Evolutionary conservation across 306 rosid genomes (phyloP).

Genomic region (Quercus alba): DNA sequence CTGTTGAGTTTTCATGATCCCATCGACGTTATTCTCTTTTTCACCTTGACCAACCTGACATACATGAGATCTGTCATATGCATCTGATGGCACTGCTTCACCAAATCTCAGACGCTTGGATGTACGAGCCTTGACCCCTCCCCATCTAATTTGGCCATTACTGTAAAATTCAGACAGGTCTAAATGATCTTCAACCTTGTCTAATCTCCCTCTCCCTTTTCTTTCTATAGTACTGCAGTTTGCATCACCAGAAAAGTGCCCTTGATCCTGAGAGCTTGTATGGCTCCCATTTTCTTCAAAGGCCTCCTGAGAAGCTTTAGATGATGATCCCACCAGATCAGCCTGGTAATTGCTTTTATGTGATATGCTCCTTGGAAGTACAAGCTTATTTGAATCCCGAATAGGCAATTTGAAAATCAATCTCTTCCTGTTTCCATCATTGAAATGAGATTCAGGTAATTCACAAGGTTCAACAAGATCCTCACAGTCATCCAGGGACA

Average conservation of each 20-base stretch:
- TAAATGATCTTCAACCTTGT: constrained; percentile 29
- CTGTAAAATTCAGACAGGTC: constrained; percentile 37
- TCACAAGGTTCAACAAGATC: constrained; percentile 37
- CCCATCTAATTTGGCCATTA: constrained; percentile 73
- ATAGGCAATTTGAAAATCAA: constrained; percentile 73
- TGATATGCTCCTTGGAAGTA: constrained; percentile 12
- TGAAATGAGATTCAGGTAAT: constrained; percentile 37
- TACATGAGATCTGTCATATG: constrained; percentile 39
- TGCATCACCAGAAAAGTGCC: constrained; percentile 31
- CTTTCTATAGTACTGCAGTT: constrained; percentile 32
- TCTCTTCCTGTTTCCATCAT: constrained; percentile 54
- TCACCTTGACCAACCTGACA: constrained; percentile 30
- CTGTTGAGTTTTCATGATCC: constrained; percentile 41
- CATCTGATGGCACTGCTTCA: constrained; percentile 44
- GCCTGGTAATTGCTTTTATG: constrained; percentile 34
- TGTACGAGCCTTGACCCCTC: constrained; percentile 73
- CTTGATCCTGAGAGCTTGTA: constrained; percentile 30
- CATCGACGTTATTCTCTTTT: constrained; percentile 35
- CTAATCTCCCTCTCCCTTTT: constrained; percentile 32
- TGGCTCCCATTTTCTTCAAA: constrained; percentile 30
- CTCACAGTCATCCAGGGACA: constrained; percentile 46
- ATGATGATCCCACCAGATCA: constrained; percentile 63
- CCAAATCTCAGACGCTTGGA: constrained; percentile 60
- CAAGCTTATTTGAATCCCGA: constrained; percentile 47
- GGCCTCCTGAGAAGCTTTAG: constrained; percentile 47